Evolutionary conservation across 805 yeast species (phyloP).

Genomic region (Metschnikowia arizonensis): DNA sequence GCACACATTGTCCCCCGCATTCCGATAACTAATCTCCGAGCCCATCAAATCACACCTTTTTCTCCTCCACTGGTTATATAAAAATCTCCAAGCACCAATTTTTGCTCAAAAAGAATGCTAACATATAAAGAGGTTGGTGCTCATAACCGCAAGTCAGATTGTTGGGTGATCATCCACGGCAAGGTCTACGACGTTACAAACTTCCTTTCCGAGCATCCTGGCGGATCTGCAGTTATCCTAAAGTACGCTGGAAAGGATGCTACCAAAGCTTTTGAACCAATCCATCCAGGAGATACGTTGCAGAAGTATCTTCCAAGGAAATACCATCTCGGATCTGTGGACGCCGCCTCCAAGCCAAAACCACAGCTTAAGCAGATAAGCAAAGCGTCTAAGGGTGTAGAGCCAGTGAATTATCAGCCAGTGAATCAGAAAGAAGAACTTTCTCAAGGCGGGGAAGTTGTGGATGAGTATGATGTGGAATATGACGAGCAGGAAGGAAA

Average conservation of each 20-base stretch:
- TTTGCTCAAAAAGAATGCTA: slow-evolving; percentile 6
- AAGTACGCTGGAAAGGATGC: slow-evolving; percentile 56
- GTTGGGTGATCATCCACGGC: slow-evolving; percentile 83
- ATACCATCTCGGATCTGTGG: slow-evolving; percentile 36
- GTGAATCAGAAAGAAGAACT: background rate
- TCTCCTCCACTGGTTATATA: background rate
- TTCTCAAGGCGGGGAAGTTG: slow-evolving; percentile 5
- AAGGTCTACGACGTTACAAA: slow-evolving; percentile 75
- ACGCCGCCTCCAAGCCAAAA: slow-evolving; percentile 16
- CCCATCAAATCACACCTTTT: background rate
- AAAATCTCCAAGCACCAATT: background rate
- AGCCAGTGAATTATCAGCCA: background rate
- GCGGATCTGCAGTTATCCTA: slow-evolving; percentile 52
- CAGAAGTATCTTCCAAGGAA: slow-evolving; percentile 55
- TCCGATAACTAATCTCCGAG: background rate
- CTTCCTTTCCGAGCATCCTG: slow-evolving; percentile 56
- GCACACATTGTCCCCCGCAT: slow-evolving; percentile 4
- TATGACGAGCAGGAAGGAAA: slow-evolving; percentile 37
- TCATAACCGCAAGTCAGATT: slow-evolving; percentile 56
- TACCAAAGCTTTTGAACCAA: slow-evolving; percentile 77
- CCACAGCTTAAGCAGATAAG: background rate
- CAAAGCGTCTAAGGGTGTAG: background rate
- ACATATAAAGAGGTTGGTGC: slow-evolving; percentile 28
- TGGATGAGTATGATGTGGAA: slow-evolving; percentile 20
- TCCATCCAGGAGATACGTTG: slow-evolving; percentile 84